Evolutionary conservation across 495 filamentous ascomycete species (phyloP).

Genomic region (Neurospora sp.): DNA sequence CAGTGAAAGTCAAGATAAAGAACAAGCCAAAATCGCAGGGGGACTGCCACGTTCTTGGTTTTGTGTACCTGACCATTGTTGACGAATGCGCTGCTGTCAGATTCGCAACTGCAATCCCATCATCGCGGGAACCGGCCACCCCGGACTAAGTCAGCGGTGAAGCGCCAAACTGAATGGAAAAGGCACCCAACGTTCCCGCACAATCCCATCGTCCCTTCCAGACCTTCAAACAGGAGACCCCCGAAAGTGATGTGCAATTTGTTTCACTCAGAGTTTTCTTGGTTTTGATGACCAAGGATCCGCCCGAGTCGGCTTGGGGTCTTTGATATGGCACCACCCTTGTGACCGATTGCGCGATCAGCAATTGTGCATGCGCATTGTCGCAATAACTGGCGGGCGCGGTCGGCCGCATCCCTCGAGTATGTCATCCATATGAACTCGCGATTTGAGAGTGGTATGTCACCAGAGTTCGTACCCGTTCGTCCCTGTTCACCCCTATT

Average conservation of each 20-base stretch:
- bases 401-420: background rate
- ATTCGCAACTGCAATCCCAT: background rate
- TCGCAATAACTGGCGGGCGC: background rate
- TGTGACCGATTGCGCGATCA: constrained; percentile 25
- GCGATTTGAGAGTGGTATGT: constrained; percentile 17
- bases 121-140: background rate
- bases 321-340: constrained; percentile 21
- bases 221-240: background rate
- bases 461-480: constrained; percentile 4
- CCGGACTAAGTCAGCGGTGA: background rate
- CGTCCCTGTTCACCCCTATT: background rate
- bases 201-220: background rate
- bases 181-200: background rate
- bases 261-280: background rate
- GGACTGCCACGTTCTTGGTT: background rate
- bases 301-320: background rate
- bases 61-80: background rate
- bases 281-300: background rate
- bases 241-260: background rate
- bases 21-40: background rate
- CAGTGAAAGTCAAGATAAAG: background rate
- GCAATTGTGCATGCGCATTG: background rate
- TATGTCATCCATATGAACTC: constrained; percentile 5
- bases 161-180: background rate
- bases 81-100: background rate